Evolutionary conservation across 2,329 filamentous ascomycete genomes (phyloP).

Genomic region (Phyllosticta citriasiana): DNA sequence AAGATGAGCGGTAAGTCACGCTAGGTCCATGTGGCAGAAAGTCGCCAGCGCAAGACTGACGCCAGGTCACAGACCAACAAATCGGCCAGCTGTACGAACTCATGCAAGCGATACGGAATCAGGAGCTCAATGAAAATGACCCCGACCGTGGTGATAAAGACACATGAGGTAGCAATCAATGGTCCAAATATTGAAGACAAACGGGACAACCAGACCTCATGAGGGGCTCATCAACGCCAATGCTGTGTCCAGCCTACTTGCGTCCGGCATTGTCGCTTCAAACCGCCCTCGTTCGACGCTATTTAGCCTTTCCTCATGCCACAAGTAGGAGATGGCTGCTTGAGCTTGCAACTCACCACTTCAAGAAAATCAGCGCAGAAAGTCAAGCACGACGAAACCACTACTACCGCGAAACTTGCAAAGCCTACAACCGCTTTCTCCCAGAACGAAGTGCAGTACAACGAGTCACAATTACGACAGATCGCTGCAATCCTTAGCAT

Average conservation of each 20-base stretch:
- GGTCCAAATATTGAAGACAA: background rate
- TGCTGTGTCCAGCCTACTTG: background rate
- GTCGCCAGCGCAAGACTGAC: background rate
- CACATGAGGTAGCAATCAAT: background rate
- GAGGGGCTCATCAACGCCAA: background rate
- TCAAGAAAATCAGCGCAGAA: background rate
- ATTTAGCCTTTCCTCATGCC: background rate
- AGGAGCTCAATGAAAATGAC: slow-evolving; percentile 39
- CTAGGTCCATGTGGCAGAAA: background rate
- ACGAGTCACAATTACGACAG: background rate
- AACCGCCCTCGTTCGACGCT: background rate
- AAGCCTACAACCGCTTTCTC: background rate
- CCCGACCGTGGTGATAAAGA: slow-evolving; percentile 23
- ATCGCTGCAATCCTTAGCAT: slow-evolving; percentile 21
- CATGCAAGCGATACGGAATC: slow-evolving; percentile 67
- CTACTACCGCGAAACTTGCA: background rate
- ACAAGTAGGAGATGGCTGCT: background rate
- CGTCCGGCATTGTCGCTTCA: background rate
- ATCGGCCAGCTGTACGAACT: slow-evolving; percentile 88
- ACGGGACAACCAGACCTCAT: background rate
- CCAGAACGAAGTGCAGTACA: background rate
- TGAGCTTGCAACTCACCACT: background rate
- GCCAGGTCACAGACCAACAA: slow-evolving; percentile 62
- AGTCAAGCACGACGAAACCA: background rate
- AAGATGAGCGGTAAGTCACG: slow-evolving; percentile 78